These are phyloP conservation scores for Solanum corneliomulleri DNA, from an alignment of 257 asterid species.

Conservation along the genomic window DNA sequence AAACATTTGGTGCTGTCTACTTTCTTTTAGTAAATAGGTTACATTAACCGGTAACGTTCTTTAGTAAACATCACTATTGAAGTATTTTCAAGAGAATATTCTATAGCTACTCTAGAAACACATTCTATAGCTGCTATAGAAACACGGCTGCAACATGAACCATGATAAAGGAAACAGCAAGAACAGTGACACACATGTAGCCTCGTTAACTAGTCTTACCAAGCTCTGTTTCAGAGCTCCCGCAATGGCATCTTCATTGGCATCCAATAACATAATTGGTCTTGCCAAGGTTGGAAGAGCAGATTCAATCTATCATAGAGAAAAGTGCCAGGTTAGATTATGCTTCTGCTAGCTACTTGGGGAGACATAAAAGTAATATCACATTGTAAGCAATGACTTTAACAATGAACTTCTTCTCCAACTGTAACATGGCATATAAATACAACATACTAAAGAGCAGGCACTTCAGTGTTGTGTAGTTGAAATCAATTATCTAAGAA, in stretches of 20 bases:
- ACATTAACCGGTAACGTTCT: background rate
- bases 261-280: constrained; percentile 94
- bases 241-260: constrained; percentile 86
- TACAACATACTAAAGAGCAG: background rate
- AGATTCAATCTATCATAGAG: constrained; percentile 73
- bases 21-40: background rate
- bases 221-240: constrained; percentile 87
- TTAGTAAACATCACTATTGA: background rate
- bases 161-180: background rate
- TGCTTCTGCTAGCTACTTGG: background rate
- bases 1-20: background rate
- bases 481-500: background rate
- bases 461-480: background rate
- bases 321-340: constrained; percentile 8
- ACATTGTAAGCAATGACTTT: background rate
- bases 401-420: background rate
- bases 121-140: background rate
- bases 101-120: background rate
- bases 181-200: background rate
- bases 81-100: background rate
- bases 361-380: background rate
- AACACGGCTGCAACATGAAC: background rate
- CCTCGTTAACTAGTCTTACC: constrained; percentile 30
- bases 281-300: constrained; percentile 85
- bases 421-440: background rate